Evolutionary conservation across 2,329 filamentous ascomycete genomes (phyloP), one percentile per base, ranked within the genome.

Genomic region (Fusarium phyllophilum): DNA sequence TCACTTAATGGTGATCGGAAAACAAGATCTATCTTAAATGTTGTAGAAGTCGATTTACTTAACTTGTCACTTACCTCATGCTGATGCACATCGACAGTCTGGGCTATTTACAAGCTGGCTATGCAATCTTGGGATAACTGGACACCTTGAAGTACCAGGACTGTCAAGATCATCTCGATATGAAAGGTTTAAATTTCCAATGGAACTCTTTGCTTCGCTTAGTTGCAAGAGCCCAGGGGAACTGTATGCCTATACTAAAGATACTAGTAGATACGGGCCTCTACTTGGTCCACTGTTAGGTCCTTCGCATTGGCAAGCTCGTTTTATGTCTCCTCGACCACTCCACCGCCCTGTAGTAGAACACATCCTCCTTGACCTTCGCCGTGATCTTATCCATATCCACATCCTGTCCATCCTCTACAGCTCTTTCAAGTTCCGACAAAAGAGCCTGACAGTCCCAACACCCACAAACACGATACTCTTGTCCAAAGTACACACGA

Each of bases 401-500:
- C 4, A 69, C 26, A 3, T 68, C 56, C 2, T 22, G 20, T 2
- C 18, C 42, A 2, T 22, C 31, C 7, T 45, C 46, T 3, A 46
- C 26, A 10, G 58, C 67, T 36, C 76, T 75, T 9, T 79, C 48
- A 24, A 68, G 77, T 42, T 78, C 78, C 6, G 62, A 44, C 22
- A 77, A 62, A 36, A 82, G 68, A 5, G 78, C 78, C 72, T 84
- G 80, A 60, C 82, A 84, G 31, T 82, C 80, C 82, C 82, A 84
- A 56, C 82, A 83, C 7, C 75, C 69, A 42, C 83, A 85, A 7
- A 75, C 49, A 18, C 72, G 54, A 70, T 85, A 85, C 34, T 83
- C 81, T 17, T 79, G 62, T 7, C 79, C 83, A 57, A 83, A 84
- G 13, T 76, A 72, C 8, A 78, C 68, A 1, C 73, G 73, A 57